Evolutionary conservation across 441 rosid genomes (phyloP), one percentile per base, ranked within the genome.

Genomic region (Geranium incanum): DNA sequence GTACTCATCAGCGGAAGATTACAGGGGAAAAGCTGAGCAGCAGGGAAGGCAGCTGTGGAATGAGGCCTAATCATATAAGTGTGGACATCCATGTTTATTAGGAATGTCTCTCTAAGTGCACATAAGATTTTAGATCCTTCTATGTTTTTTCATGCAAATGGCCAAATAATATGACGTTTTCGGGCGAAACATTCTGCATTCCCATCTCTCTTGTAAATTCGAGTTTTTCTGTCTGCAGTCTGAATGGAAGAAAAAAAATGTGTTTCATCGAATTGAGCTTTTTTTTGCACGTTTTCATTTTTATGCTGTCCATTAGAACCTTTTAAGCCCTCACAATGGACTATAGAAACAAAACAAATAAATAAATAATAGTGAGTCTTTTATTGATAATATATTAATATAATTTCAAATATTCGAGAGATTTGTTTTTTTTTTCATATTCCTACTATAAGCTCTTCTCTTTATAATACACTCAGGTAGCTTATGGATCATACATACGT

Each of bases 1-100:
- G 77, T 59, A 81, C 86, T 39, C 77, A 86, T 39, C 77, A 86
- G 38, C 86, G 82, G 71, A 90, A 88, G 87, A 81, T 86, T 60
- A 65, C 81, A 33, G 79, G 81, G 68, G 73, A 83, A 77, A 79
- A 87, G 70, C 50, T 83, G 19, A 77, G 63, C 43, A 76, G 63
- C 38, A 68, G 76, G 48, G 80, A 86, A 68, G 79, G 80, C 74
- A 77, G 81, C 78, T 81, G 81, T 55, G 71, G 86, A 1, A 74
- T 81, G 21, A 62, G 74, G n/a, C 69, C 79, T 16, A 78, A 70
- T 79, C 88, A 79, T 59, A 68, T 92, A 45, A 88, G 83, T 68
- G 95, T 94, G 12, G 97, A 87, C 82, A 94, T 94, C 77, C 93
- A 84, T 36, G 95, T 94, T 77, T 94, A 86, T 83, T 92, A 80